Percentiles rank a stretch among this genome's conserved stretches.
phyloP scores from a whole-genome alignment of 495 filamentous ascomycete species.

The Penicillium ochrochloron region DNA sequence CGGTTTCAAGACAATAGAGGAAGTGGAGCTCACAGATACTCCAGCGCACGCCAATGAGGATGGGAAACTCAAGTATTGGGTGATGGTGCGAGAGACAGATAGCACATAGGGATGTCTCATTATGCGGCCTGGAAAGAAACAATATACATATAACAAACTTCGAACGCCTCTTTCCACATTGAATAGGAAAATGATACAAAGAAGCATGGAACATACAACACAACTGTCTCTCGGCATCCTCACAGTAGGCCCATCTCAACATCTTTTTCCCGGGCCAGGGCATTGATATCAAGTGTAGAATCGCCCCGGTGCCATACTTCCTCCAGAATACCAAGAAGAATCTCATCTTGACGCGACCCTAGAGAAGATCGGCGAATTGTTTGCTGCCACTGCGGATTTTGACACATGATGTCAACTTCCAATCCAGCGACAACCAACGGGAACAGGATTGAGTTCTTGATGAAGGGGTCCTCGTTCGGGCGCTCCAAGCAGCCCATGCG shows the following conservation, averaged over 20 bases:
- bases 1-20: slow-evolving; percentile 32
- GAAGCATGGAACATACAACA: too few species aligned
- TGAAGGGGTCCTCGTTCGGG: slow-evolving; percentile 26
- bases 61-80: slow-evolving; percentile 31
- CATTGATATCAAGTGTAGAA: slow-evolving; percentile 25
- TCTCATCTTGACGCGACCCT: slow-evolving; percentile 20
- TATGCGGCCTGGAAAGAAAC: not conserved
- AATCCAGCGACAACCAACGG: slow-evolving; percentile 36
- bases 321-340: slow-evolving; percentile 36
- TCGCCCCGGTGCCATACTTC: slow-evolving; percentile 34
- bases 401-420: slow-evolving; percentile 28
- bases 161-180: not conserved
- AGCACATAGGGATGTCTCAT: not conserved
- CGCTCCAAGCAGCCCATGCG: slow-evolving; percentile 29
- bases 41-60: slow-evolving; percentile 1
- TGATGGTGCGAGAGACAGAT: slow-evolving; percentile 29
- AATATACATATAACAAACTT: not conserved
- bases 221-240: not conserved
- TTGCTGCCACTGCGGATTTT: slow-evolving; percentile 29
- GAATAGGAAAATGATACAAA: not conserved
- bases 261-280: slow-evolving; percentile 30
- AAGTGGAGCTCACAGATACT: slow-evolving; percentile 30
- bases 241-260: slow-evolving; percentile 40
- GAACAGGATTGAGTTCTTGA: slow-evolving; percentile 38
- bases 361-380: slow-evolving; percentile 21